Conservation (phyloP, 345 rosid genomes). For the Kernera saxatilis region DNA sequence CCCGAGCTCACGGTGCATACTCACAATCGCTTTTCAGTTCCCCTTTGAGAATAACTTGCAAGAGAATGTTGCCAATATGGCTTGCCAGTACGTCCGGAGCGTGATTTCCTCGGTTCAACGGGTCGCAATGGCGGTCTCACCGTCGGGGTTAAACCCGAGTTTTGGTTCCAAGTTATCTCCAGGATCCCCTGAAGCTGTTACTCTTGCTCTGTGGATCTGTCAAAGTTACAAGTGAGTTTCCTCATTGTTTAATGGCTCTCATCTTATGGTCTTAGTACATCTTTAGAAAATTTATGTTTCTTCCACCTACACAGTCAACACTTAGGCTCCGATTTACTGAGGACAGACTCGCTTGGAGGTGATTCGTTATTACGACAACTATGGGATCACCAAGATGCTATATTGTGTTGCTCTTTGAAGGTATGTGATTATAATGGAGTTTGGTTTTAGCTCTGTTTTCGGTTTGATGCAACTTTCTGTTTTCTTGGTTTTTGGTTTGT, state of each 20-base stretch:
- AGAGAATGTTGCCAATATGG: slow-evolving; percentile 93
- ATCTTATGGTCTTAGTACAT: background rate
- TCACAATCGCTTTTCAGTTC: slow-evolving; percentile 97
- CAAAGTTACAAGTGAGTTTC: slow-evolving; percentile 67
- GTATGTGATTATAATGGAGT: slow-evolving; percentile 25
- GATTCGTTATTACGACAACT: slow-evolving; percentile 60
- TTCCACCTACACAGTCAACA: slow-evolving; percentile 38
- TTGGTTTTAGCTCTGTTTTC: background rate
- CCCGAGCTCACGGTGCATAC: slow-evolving; percentile 58
- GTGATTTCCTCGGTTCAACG: slow-evolving; percentile 93
- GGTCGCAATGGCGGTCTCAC: slow-evolving; percentile 92
- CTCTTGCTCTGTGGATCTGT: slow-evolving; percentile 84
- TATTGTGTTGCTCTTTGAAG: slow-evolving; percentile 84
- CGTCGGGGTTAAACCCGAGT: slow-evolving; percentile 61
- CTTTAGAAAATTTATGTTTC: background rate
- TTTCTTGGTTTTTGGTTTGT: background rate
- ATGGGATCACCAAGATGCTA: slow-evolving; percentile 82
- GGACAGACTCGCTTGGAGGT: slow-evolving; percentile 45
- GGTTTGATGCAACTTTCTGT: background rate
- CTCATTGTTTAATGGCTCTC: background rate
- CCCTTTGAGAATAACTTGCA: slow-evolving; percentile 82
- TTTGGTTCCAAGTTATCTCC: slow-evolving; percentile 65
- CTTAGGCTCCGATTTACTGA: slow-evolving; percentile 65
- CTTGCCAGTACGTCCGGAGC: slow-evolving; percentile 81
- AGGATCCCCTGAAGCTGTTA: slow-evolving; percentile 90